These are phyloP conservation scores for Coniochaeta sp. DNA, from an alignment of 2,329 filamentous ascomycete species.

Conservation along the genomic window DNA sequence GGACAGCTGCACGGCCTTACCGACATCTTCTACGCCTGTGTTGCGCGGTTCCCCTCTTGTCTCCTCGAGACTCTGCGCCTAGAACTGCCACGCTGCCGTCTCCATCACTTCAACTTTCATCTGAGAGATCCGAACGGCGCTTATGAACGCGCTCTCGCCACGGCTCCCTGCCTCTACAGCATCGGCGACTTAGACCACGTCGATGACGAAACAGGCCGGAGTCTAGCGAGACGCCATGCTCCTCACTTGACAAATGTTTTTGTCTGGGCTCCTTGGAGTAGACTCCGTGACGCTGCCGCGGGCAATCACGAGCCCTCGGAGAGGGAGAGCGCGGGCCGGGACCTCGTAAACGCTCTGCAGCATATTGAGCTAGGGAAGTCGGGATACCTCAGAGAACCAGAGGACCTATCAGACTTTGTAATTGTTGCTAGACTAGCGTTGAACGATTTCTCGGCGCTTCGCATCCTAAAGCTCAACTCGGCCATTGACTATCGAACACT, in stretches of 20 bases:
- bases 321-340: neutral
- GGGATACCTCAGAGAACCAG: neutral
- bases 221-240: neutral
- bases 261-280: neutral
- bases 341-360: neutral
- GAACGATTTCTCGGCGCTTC: conserved; percentile 4
- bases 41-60: conserved; percentile 2
- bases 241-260: neutral
- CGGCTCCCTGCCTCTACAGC: conserved; percentile 6
- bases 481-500: neutral
- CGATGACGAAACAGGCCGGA: neutral
- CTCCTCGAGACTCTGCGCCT: conserved; percentile 3
- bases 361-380: neutral
- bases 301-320: neutral
- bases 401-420: neutral
- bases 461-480: conserved; percentile 3
- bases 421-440: neutral
- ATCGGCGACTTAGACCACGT: neutral
- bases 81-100: conserved; percentile 2
- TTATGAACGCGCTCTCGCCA: conserved; percentile 2
- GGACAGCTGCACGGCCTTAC: neutral
- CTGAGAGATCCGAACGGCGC: neutral
- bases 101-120: conserved; percentile 6
- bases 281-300: neutral
- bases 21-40: conserved; percentile 6